Evolutionary conservation across 169 alveolate genomes (phyloP), one percentile per base, ranked within the genome.

Genomic region (Plasmodium gonderi): DNA sequence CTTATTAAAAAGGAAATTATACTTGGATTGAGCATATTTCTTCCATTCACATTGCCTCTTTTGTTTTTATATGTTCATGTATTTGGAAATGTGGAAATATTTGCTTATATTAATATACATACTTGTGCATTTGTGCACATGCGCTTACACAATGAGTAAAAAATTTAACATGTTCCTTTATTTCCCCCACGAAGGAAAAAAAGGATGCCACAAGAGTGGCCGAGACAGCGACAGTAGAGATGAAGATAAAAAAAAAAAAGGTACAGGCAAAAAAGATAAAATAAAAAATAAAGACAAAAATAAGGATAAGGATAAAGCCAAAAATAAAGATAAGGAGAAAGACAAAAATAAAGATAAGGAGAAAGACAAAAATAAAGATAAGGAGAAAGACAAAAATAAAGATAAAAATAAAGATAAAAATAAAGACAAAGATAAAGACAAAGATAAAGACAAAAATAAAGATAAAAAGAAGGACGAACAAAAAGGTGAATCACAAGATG

Each of bases 171-270:
- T 51, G 9, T 11, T 4, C 45, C 23, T 11, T 1, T 33, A 11
- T 33, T 47, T 14, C 17, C 44, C 38, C 36, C 78, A 9, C 47
- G 20, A 9, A 81, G 69, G 69, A 14, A 81, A 45, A 60, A 31
- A 4, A 87, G 72, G 69, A 26, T 17, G 3, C 14, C 26, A 65
- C 23, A 11, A 60, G 47, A 87, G 67, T 67, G 79, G 67, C 17
- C 20, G 51, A 11, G 78, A 40, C 67, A 75, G 79, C 51, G 45
- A 44, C 67, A 74, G 92, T 33, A 76, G 54, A 60, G 80, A 42
- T 9, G 81, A 68, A 42, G 17, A 36, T 6, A 69, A 69, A 40
- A 82, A 82, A 17, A 65, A 65, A 65, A 44, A 47, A 47, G 80
- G 36, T 33, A 38, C 47, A 23, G 60, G 60, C 36, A 33, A 42